phyloP scores from a whole-genome alignment of 2,329 filamentous ascomycete species.

The Amauroascus verrucosus region DNA sequence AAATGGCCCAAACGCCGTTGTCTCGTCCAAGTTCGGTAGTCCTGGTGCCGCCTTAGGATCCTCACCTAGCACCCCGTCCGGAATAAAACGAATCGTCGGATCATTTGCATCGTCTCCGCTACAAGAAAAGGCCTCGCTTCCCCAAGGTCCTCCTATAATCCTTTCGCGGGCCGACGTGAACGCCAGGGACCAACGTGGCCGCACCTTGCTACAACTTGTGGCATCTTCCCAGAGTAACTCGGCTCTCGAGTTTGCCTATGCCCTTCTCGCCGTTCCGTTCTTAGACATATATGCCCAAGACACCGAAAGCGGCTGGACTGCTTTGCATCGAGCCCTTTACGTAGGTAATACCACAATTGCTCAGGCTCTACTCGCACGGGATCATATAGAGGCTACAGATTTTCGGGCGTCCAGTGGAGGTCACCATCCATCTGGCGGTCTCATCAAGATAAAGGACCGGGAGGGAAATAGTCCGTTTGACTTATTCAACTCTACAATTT shows the following conservation, averaged over 20 bases:
- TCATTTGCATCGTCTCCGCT: slow-evolving; percentile 40
- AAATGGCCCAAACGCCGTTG: slow-evolving; percentile 17
- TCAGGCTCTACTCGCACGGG: slow-evolving; percentile 66
- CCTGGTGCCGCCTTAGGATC: slow-evolving; percentile 24
- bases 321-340: slow-evolving; percentile 82
- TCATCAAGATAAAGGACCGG: slow-evolving; percentile 91
- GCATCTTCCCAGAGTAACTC: slow-evolving; percentile 62
- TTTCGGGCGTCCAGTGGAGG: slow-evolving; percentile 48
- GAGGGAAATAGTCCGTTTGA: slow-evolving; percentile 94
- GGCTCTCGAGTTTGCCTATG: slow-evolving; percentile 63
- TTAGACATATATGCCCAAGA: slow-evolving; percentile 83
- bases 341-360: slow-evolving; percentile 81
- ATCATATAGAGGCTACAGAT: slow-evolving; percentile 55
- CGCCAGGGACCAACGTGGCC: slow-evolving; percentile 66
- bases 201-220: slow-evolving; percentile 75
- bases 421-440: slow-evolving; percentile 54
- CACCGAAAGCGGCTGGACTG: slow-evolving; percentile 88
- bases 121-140: slow-evolving; percentile 29
- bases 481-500: slow-evolving; percentile 78
- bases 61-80: slow-evolving; percentile 33
- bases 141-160: slow-evolving; percentile 19
- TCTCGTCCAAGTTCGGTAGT: slow-evolving; percentile 23
- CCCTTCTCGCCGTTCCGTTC: slow-evolving; percentile 69
- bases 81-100: slow-evolving; percentile 37
- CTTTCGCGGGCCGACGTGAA: slow-evolving; percentile 64